Evolutionary conservation across 768 basidiomycete genomes (phyloP).

Genomic region (Nidularia pulvinata): DNA sequence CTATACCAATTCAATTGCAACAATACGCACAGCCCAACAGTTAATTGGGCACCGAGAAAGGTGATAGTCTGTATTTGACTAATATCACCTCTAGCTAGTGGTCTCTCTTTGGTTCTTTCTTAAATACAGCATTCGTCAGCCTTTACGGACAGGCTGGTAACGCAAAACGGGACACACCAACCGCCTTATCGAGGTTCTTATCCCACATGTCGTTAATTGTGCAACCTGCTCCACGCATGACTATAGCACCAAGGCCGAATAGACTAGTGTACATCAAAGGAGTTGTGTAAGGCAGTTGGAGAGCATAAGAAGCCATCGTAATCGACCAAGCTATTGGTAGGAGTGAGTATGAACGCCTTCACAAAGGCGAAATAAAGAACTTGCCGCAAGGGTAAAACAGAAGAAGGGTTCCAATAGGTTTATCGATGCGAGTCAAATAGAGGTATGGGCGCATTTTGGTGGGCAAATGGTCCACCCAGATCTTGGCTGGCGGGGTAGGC

Average conservation of each 20-base stretch:
- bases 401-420: constrained; percentile 92
- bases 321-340: constrained; percentile 89
- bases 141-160: neutral
- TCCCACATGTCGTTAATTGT: constrained; percentile 99
- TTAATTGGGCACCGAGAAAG: constrained; percentile 84
- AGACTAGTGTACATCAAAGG: constrained; percentile 78
- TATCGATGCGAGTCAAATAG: constrained; percentile 88
- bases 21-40: constrained; percentile 81
- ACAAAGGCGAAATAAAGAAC: constrained; percentile 21
- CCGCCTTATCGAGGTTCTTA: constrained; percentile 84
- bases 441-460: constrained; percentile 71
- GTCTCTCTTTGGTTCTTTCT: constrained; percentile 89
- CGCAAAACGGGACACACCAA: constrained; percentile 55
- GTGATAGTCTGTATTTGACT: constrained; percentile 70
- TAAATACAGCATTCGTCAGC: neutral
- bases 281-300: constrained; percentile 60
- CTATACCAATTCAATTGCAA: constrained; percentile 96
- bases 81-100: constrained; percentile 84
- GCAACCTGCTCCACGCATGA: constrained; percentile 99
- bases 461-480: constrained; percentile 75
- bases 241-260: constrained; percentile 87
- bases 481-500: constrained; percentile 8
- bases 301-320: constrained; percentile 91
- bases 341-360: constrained; percentile 1
- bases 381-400: constrained; percentile 94